A percentile compares a stretch with the other conserved stretches of the same genome.
phyloP scores from a whole-genome alignment of 345 rosid species.

The Dimocarpus longan region DNA sequence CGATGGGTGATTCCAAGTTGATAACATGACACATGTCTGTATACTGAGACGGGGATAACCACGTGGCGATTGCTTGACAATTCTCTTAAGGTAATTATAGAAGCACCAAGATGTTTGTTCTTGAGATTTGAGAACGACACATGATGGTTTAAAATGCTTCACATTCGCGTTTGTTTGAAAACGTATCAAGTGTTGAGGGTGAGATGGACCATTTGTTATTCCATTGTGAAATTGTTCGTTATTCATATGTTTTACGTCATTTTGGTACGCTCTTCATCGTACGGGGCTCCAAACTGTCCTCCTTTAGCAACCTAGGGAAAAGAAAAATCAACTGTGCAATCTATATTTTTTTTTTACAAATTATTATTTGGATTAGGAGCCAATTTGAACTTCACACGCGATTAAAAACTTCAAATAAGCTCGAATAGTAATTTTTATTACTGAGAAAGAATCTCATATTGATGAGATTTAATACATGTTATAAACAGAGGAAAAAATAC shows the following conservation, averaged over 20 bases:
- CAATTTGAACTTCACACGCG: too few relatives aligned
- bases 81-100: not conserved
- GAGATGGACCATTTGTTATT: not conserved
- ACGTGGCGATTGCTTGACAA: not conserved
- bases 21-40: not conserved
- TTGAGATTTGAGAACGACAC: not conserved
- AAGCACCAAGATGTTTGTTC: not conserved
- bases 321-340: too few relatives aligned
- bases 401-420: too few relatives aligned
- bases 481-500: too few relatives aligned
- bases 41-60: not conserved
- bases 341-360: too few relatives aligned
- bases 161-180: not conserved
- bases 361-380: too few relatives aligned
- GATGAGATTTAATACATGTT: too few relatives aligned
- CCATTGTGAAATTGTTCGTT: not conserved
- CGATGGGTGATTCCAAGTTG: not conserved
- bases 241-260: constrained; percentile 1
- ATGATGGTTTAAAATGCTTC: not conserved
- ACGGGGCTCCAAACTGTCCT: not conserved
- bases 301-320: not conserved
- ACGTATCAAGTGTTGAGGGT: not conserved
- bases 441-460: too few relatives aligned
- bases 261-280: not conserved
- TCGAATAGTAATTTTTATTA: too few relatives aligned